Evolutionary conservation across 495 filamentous ascomycete genomes (phyloP), one percentile per base, ranked within the genome.

Genomic region (Talaromyces trachyspermus): DNA sequence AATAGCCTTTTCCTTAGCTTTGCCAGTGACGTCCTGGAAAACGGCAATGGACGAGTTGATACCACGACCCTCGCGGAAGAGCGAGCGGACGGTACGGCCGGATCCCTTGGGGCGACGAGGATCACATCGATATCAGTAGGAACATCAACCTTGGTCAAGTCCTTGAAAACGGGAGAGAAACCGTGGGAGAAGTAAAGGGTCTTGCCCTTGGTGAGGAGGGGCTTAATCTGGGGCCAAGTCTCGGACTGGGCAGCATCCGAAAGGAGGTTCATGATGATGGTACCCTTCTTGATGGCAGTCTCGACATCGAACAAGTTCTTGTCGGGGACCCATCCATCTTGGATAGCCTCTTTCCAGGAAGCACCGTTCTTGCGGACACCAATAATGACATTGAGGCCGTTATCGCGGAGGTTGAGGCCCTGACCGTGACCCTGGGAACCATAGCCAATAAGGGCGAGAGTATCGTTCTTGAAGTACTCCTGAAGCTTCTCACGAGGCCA

Each of bases 131-230:
- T 86, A 71, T 95, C 86, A 46, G 65, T 77, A 66, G 92, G 92
- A 53, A 95, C 86, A 43, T 98, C 91, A 66, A 98, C 92, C 74
- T 95, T 95, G 81, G 92, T 98, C 58, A 92, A 81, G 69, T 95
- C 85, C 77, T 95, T 95, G 88, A 98, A 98, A 70, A 98, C 90
- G 61, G 92, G 92, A 51, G 92, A 98, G 86, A 98, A 98, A 66
- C 92, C 92, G 80, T 98, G 92, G 46, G 92, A 96, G 83, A 98
- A 98, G 83, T 98, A 98, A 60, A 98, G 85, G 38, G 92, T 98
- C 89, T 97, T 98, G 74, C 86, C 94, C 84, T 96, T 94, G 74
- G 86, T 94, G 63, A 98, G 74, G 66, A 92, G 83, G 61, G 92
- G 94, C 83, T 96, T 97, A 75, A 98, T 92, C 46, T 80, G 71